Evolutionary conservation across 805 yeast species (phyloP), one percentile per base, ranked within the genome.

Genomic region (Wickerhamomyces canadensis): DNA sequence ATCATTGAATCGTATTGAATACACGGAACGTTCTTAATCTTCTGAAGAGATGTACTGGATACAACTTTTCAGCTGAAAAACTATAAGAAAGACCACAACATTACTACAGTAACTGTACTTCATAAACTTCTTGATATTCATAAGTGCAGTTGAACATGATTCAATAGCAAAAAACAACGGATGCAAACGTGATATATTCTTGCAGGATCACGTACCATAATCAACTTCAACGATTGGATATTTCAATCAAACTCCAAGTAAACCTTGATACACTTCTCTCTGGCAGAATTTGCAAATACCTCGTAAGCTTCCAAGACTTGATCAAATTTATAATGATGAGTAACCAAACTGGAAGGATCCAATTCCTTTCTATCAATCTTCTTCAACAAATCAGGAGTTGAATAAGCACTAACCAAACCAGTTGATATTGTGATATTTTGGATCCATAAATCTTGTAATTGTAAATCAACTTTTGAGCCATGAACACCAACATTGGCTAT

Each of bases 401-500:
- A 62, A 44, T 64, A 64, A 14, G 75, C 69, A 35, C 70, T 68
- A 23, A 72, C 76, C 45, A 72, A 54, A 28, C 76, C 77, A n/a
- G 76, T 70, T 6, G 72, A 47, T 31, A 72, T 64, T 9, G 54
- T 54, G 37, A 68, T 49, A 31, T 69, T 68, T 42, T 68, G 61
- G 40, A 66, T 67, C 74, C 74, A 69, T 19, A 69, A 48, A 6
- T 68, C 67, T 48, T 69, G 69, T 32, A 69, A 45, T 31, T 61
- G 62, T 40, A 69, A 53, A 27, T 63, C 65, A 24, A 67, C 73
- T 30, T 60, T 53, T 19, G 49, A 45, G 34, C 74, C 75, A 36
- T 69, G 74, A 30, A 69, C 74, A 45, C 84, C 84, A 29, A 78
- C 77, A 54, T 78, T 81, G 19, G 82, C 83, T 45, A 73, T 70